These are phyloP conservation scores for Pseudonitzschia delicatissima DNA, from an alignment of 108 stramenopile species.

Conservation along the genomic window DNA sequence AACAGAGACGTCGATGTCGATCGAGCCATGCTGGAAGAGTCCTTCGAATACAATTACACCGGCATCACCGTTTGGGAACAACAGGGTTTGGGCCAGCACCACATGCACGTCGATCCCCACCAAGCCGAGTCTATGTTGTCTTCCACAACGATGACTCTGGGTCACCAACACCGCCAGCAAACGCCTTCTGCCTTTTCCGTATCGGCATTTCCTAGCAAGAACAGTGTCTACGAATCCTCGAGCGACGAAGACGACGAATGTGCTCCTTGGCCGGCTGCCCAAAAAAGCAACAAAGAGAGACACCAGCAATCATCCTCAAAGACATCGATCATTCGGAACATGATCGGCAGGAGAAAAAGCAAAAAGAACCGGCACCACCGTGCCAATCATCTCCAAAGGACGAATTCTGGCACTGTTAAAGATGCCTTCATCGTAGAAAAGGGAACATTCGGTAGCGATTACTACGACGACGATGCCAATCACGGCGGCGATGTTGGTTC, in stretches of 20 bases:
- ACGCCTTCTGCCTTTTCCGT: slow-evolving; percentile 8
- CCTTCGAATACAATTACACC: not conserved
- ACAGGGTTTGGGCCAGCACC: slow-evolving; percentile 9
- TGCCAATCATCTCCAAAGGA: not conserved
- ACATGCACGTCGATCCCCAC: slow-evolving; percentile 9
- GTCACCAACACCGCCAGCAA: not conserved
- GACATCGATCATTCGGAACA: not conserved
- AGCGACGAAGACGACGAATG: not conserved
- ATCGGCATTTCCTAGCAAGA: not conserved
- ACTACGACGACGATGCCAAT: not conserved
- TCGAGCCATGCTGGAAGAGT: not conserved
- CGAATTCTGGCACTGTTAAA: not conserved
- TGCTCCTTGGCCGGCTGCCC: not conserved
- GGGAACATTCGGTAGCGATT: not conserved
- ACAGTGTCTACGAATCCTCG: slow-evolving; percentile 1
- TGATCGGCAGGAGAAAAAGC: not conserved
- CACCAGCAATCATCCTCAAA: not conserved
- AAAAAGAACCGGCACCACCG: not conserved
- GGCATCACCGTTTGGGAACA: slow-evolving; percentile 10
- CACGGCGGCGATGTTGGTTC: not conserved
- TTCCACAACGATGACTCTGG: not conserved
- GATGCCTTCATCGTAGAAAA: slow-evolving; percentile 19
- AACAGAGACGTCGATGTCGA: slow-evolving; percentile 1
- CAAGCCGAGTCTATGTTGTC: not conserved
- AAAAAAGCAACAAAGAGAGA: slow-evolving; percentile 11